A percentile compares a stretch with the other conserved stretches of the same genome.
Evolutionary conservation across 2,329 filamentous ascomycete genomes (phyloP).

Genomic region (Sodiomyces alkalinus): DNA sequence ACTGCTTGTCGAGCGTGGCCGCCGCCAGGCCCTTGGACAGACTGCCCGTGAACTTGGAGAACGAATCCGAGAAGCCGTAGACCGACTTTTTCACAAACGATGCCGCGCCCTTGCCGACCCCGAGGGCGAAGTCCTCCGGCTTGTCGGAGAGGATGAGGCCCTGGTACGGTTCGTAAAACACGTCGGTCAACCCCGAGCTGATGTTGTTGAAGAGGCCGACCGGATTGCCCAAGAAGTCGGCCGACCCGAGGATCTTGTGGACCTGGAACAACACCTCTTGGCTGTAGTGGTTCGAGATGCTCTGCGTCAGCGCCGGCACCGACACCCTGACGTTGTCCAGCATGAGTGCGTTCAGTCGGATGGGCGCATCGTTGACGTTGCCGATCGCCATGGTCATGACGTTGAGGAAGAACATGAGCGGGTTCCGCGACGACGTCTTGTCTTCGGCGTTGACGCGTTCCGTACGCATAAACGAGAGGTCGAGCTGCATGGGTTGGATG

Average conservation of each 20-base stretch:
- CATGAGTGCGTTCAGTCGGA: slow-evolving; percentile 85
- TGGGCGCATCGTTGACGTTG: slow-evolving; percentile 94
- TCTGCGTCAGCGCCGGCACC: slow-evolving; percentile 66
- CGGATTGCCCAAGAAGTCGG: slow-evolving; percentile 93
- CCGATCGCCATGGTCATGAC: slow-evolving; percentile 98
- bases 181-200: slow-evolving; percentile 90
- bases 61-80: slow-evolving; percentile 91
- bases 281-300: slow-evolving; percentile 87
- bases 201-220: slow-evolving; percentile 98
- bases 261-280: slow-evolving; percentile 93
- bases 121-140: slow-evolving; percentile 86
- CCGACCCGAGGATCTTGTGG: slow-evolving; percentile 92
- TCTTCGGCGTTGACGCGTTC: slow-evolving; percentile 94
- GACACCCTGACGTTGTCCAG: slow-evolving; percentile 92
- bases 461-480: slow-evolving; percentile 92
- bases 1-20: slow-evolving; percentile 94
- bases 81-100: slow-evolving; percentile 98
- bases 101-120: slow-evolving; percentile 90
- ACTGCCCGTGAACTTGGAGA: slow-evolving; percentile 94
- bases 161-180: slow-evolving; percentile 99
- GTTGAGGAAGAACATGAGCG: slow-evolving; percentile 97
- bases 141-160: slow-evolving; percentile 91
- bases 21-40: slow-evolving; percentile 93
- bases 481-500: slow-evolving; percentile 94
- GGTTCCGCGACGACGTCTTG: slow-evolving; percentile 78